Conservation (phyloP, 345 rosid genomes). For the Hevea brasiliensis region DNA sequence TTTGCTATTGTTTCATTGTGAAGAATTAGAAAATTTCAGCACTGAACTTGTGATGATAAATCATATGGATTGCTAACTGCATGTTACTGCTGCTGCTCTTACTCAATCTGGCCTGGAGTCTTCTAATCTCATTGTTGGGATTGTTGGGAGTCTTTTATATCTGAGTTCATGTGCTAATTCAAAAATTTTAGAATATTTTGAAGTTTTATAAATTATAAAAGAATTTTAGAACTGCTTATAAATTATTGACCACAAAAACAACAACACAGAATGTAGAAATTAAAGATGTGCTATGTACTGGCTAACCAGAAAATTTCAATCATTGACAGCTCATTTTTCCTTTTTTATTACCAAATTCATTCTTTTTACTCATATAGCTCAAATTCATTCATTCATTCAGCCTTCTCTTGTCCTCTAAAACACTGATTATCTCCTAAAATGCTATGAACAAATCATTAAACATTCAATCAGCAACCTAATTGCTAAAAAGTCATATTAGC, state of each 20-base stretch:
- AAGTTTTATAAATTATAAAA: no score
- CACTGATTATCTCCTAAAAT: background rate
- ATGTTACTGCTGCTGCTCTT: conserved; percentile 88
- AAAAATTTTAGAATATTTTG: no score
- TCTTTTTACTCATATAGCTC: background rate
- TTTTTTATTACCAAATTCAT: background rate
- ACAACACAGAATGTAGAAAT: background rate
- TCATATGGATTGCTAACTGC: conserved; percentile 6
- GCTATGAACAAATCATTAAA: no score
- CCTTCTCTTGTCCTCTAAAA: background rate
- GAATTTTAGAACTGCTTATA: no score
- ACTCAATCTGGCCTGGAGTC: conserved; percentile 76
- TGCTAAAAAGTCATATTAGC: background rate
- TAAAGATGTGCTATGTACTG: background rate
- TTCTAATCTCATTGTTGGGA: conserved; percentile 86
- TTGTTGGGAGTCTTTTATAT: no score
- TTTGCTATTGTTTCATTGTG: background rate
- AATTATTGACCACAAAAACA: background rate
- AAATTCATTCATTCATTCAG: background rate
- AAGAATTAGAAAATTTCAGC: background rate
- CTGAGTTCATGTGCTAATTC: no score
- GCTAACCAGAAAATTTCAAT: background rate
- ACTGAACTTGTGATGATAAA: background rate
- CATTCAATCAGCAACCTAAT: background rate
- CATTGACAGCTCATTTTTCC: background rate